Evolutionary conservation across 2,329 filamentous ascomycete genomes (phyloP).

Genomic region (Epichloe gansuensis): DNA sequence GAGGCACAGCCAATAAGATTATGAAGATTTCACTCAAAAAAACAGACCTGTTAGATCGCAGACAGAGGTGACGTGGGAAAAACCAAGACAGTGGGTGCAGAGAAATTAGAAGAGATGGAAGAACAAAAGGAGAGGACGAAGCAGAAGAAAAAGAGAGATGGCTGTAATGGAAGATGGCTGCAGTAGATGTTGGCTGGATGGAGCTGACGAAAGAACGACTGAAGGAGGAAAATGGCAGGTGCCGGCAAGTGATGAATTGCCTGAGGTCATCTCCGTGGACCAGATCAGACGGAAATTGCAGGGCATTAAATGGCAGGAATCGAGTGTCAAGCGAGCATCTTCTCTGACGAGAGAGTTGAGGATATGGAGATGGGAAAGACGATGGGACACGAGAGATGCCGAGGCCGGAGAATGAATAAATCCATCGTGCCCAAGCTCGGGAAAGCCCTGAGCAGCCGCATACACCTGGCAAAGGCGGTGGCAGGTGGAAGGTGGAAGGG

Average conservation of each 20-base stretch:
- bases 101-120: slow-evolving; percentile 9
- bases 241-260: slow-evolving; percentile 15
- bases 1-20: slow-evolving; percentile 12
- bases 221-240: slow-evolving; percentile 9
- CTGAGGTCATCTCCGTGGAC: slow-evolving; percentile 3
- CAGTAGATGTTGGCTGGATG: slow-evolving; percentile 2
- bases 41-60: slow-evolving; percentile 17
- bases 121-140: slow-evolving; percentile 7
- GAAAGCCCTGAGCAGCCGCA: slow-evolving; percentile 5
- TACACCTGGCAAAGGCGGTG: slow-evolving; percentile 3
- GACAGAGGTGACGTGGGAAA: slow-evolving; percentile 14
- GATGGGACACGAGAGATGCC: slow-evolving; percentile 4
- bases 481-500: slow-evolving; percentile 2
- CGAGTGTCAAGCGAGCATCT: slow-evolving; percentile 7
- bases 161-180: slow-evolving; percentile 5
- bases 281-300: slow-evolving; percentile 12
- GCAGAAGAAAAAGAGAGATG: slow-evolving; percentile 5
- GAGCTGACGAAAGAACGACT: slow-evolving; percentile 5
- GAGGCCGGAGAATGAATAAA: neutral
- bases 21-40: slow-evolving; percentile 16
- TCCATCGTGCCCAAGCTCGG: neutral
- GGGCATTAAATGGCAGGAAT: slow-evolving; percentile 14
- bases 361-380: slow-evolving; percentile 3
- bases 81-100: slow-evolving; percentile 9
- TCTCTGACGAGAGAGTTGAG: neutral